Evolutionary conservation across 768 basidiomycete species (phyloP).

Genomic region (Kwoniella mangroviensis): DNA sequence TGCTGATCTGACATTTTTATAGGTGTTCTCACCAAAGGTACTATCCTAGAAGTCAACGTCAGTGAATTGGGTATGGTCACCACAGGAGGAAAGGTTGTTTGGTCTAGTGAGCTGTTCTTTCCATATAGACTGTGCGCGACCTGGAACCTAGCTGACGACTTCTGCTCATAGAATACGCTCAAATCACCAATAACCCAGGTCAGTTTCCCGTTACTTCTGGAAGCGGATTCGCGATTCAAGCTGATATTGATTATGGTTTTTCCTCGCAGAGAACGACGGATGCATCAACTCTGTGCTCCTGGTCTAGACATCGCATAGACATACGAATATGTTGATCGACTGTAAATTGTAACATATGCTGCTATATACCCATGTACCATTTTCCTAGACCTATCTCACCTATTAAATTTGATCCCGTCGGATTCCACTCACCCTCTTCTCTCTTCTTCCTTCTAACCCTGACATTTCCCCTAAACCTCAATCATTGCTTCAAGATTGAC

Average conservation of each 20-base stretch:
- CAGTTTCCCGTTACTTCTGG: not conserved
- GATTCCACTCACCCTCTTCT: no score
- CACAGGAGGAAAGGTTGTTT: constrained; percentile 80
- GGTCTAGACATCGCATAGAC: constrained; percentile 32
- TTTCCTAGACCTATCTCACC: not conserved
- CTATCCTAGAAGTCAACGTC: constrained; percentile 98
- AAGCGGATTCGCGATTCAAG: not conserved
- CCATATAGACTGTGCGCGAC: constrained; percentile 7
- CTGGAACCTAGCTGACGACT: constrained; percentile 14
- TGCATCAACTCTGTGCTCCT: constrained; percentile 91
- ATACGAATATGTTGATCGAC: not conserved
- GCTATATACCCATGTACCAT: constrained; percentile 16
- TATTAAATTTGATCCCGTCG: constrained; percentile 5
- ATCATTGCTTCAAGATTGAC: no score
- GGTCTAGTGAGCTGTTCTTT: constrained; percentile 56
- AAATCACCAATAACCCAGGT: constrained; percentile 50
- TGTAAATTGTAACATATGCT: constrained; percentile 7
- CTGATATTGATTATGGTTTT: not conserved
- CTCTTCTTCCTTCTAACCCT: no score
- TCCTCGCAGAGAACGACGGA: constrained; percentile 76
- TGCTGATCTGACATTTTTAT: constrained; percentile 75
- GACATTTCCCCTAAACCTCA: no score
- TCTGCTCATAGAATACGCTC: constrained; percentile 65
- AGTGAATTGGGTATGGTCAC: constrained; percentile 97
- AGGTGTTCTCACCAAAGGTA: constrained; percentile 97